Percentiles rank a stretch among this genome's conserved stretches.
Evolutionary conservation across 75 land plant genomes (phyloP).

Genomic region (Selaginella moellendorffii): DNA sequence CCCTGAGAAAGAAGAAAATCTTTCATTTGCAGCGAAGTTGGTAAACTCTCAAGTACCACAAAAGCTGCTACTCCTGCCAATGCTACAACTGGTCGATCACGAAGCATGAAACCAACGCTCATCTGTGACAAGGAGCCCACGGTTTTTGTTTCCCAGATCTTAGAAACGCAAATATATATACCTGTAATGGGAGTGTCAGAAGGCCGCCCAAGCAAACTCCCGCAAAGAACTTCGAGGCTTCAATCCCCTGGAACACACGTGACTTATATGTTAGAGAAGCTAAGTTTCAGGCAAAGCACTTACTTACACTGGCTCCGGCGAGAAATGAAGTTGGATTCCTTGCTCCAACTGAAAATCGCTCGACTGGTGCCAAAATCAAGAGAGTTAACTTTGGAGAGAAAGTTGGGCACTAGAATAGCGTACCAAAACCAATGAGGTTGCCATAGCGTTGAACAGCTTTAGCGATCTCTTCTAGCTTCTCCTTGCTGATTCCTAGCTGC

Average conservation of each 20-base stretch:
- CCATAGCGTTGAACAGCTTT: conserved; percentile 49
- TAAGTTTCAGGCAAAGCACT: background rate
- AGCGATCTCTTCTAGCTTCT: conserved; percentile 35
- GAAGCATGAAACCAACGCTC: conserved; percentile 42
- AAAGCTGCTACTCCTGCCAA: conserved; percentile 67
- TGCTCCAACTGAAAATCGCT: conserved; percentile 62
- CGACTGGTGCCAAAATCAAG: conserved; percentile 26
- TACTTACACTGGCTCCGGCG: conserved; percentile 57
- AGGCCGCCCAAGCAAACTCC: conserved; percentile 65
- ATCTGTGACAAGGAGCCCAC: conserved; percentile 22
- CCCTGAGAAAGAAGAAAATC: no score
- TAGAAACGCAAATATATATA: background rate
- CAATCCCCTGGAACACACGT: conserved; percentile 40
- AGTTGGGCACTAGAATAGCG: conserved; percentile 9
- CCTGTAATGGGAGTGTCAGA: conserved; percentile 43
- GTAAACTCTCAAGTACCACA: conserved; percentile 34
- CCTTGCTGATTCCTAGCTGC: conserved; percentile 57
- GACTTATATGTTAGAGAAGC: no score
- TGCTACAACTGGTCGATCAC: conserved; percentile 57
- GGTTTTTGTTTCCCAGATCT: background rate
- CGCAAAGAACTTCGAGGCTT: conserved; percentile 46
- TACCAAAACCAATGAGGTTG: conserved; percentile 67
- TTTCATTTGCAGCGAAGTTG: no score
- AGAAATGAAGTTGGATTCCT: conserved; percentile 75
- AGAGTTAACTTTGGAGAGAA: background rate